A percentile compares a stretch with the other conserved stretches of the same genome.
Conservation (phyloP, 2,329 filamentous ascomycete genomes). For the Colletotrichum chrysophilum region DNA sequence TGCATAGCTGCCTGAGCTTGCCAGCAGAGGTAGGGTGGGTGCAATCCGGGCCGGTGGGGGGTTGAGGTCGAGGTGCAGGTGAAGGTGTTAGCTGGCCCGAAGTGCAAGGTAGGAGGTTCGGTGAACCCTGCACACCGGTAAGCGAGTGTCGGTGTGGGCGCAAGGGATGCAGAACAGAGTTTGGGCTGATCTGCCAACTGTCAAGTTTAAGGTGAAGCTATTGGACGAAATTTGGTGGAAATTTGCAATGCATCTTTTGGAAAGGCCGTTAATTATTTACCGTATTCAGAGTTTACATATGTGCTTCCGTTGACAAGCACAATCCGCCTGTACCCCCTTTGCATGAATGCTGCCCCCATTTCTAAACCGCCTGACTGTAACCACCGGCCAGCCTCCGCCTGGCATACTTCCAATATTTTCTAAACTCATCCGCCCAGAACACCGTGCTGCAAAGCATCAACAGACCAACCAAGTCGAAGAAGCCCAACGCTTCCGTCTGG, state of each 20-base stretch:
- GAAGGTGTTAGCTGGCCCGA: conserved; percentile 23
- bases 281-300: conserved; percentile 10
- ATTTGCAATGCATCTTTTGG: background rate
- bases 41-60: conserved; percentile 17
- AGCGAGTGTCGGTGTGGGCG: conserved; percentile 18
- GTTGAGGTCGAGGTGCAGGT: conserved; percentile 6
- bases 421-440: conserved; percentile 91
- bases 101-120: conserved; percentile 14
- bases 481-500: conserved; percentile 85
- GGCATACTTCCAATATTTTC: conserved; percentile 78
- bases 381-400: conserved; percentile 60
- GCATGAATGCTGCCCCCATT: background rate
- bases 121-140: conserved; percentile 19
- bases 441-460: conserved; percentile 83
- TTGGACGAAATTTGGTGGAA: background rate
- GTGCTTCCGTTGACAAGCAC: conserved; percentile 5
- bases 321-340: background rate
- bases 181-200: conserved; percentile 9
- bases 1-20: conserved; percentile 45
- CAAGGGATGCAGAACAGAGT: background rate
- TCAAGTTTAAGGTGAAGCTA: background rate
- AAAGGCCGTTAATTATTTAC: conserved; percentile 18
- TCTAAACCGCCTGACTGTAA: conserved; percentile 70
- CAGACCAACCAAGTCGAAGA: conserved; percentile 77
- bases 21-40: conserved; percentile 21